phyloP scores from a whole-genome alignment of 192 early-diverging fungal species.

The Spinellus fusiger region DNA sequence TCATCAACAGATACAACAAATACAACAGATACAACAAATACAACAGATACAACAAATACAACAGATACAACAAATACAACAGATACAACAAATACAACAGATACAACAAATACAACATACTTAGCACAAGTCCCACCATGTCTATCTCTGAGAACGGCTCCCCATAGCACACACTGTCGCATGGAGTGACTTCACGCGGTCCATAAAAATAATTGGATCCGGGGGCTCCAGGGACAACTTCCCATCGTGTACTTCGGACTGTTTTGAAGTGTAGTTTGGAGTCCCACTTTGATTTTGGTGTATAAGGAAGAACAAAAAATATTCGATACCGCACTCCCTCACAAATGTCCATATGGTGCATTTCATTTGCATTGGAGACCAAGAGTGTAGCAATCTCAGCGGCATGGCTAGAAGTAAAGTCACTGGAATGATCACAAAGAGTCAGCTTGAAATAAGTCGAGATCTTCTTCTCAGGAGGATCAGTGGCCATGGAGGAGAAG shows the following conservation, averaged over 20 bases:
- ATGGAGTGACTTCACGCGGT: constrained; percentile 4
- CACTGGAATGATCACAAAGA: constrained; percentile 40
- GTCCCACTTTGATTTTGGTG: constrained; percentile 1
- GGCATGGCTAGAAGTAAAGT: neutral
- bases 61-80: no score
- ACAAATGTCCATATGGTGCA: constrained; percentile 24
- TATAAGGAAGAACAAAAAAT: constrained; percentile 14
- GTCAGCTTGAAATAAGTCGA: constrained; percentile 38
- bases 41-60: no score
- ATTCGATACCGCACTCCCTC: constrained; percentile 55
- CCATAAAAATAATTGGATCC: neutral
- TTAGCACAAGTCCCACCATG: constrained; percentile 36
- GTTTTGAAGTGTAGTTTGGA: constrained; percentile 2
- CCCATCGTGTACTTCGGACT: constrained; percentile 14
- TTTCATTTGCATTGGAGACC: constrained; percentile 41
- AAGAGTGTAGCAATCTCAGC: constrained; percentile 34
- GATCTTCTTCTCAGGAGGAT: constrained; percentile 26
- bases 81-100: no score
- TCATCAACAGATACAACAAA: no score
- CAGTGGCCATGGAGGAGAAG: neutral
- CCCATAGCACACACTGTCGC: constrained; percentile 15
- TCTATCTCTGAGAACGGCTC: constrained; percentile 34
- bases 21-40: no score
- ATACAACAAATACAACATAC: no score
- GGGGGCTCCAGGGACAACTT: neutral